Base-by-base conservation (phyloP, 2,329 filamentous ascomycete species). In the Beauveria bassiana region DNA sequence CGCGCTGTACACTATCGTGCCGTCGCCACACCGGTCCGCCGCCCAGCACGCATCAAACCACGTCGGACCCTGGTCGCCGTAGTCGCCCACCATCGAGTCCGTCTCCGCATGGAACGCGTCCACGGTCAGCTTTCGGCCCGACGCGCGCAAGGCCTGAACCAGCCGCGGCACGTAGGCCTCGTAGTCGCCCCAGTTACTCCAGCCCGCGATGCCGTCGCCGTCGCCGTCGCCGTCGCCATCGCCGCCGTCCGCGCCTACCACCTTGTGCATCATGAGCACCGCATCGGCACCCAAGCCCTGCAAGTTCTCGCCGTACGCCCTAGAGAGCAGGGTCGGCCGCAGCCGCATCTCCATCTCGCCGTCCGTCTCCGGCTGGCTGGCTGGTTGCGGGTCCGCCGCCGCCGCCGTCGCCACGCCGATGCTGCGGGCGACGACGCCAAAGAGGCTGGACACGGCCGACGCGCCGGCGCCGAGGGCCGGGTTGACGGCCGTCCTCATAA, bases 181-280 rank as follows among this genome's bases (percentile, higher is more conserved):
- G 56, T 70, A 70, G 52, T 73, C 69, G 5, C 64, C 66, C 72
- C 72, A 73, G 24, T 68, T 66, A 16, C 68, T 59, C 71, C 71
- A 74, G 9, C 65, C 68, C 2, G 47, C 52, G 9, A 26, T 26
- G 31, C 8, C 5, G 28, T 9, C 59, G 26, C 4, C 47, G 3
- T 22, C 22, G 22, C 22, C 22, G 20, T 22, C 20, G 26, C 4
- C 47, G 3, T 22, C 22, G 22, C 22, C 22, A 22, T 22, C 22
- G 16, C 40, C 16, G 2, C 24, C 31, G 2, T 38, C 34, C 34
- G 43, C 43, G 9, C 12, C 55, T 7, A 45, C 26, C 7, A 45
- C 63, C 60, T 68, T 68, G 38, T 69, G 66, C 69, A 72, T 61
- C 14, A 73, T 61, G 52, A 74, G 45, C 24, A 70, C 38, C 8